Evolutionary conservation across 2,329 filamentous ascomycete species (phyloP), one percentile per base, ranked within the genome.

Genomic region (Cladophialophora yegresii): DNA sequence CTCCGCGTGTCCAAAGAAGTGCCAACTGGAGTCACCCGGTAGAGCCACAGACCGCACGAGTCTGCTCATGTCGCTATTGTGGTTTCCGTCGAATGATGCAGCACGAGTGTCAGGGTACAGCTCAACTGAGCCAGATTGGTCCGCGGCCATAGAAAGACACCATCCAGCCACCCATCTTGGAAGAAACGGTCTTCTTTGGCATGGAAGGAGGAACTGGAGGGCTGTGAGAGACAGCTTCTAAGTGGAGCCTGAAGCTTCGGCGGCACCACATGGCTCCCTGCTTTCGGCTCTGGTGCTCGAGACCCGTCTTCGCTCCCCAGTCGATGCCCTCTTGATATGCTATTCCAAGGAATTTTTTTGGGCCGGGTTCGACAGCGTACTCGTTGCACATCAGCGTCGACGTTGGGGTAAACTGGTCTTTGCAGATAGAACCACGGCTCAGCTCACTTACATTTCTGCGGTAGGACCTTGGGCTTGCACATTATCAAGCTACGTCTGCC

Each of bases 381-480:
- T 4, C 30, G n/a, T 22, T 59, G 30, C 60, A 62, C 47, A 45
- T 54, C 59, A 60, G n/a, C 22, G 66, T 63, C 50, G 66, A 61
- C 51, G 66, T 67, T 28, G 54, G 66, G 22, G 60, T 62, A 54
- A 54, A 33, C 32, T n/a, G 54, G 26, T 36, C 2, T 16, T 51
- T 23, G 10, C 47, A 22, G 47, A 28, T 20, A 16, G 10, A 22
- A 26, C 22, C 47, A 51, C 47, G 10, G 4, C 5, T 50, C 13
- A 16, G 8, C 28, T 30, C 8, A 20, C 51, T 30, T 16, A 30
- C 51, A 33, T 33, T 20, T 54, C 49, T 28, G 20, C 55, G 20
- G 26, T 30, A 61, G 58, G 65, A 67, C 53, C 26, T 65, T 16
- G 59, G 63, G 6, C 12, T 62, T 7, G 59, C 65, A 10, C 65